phyloP scores from a whole-genome alignment of 139 green algal genomes.

The Micractinium conductrix region DNA sequence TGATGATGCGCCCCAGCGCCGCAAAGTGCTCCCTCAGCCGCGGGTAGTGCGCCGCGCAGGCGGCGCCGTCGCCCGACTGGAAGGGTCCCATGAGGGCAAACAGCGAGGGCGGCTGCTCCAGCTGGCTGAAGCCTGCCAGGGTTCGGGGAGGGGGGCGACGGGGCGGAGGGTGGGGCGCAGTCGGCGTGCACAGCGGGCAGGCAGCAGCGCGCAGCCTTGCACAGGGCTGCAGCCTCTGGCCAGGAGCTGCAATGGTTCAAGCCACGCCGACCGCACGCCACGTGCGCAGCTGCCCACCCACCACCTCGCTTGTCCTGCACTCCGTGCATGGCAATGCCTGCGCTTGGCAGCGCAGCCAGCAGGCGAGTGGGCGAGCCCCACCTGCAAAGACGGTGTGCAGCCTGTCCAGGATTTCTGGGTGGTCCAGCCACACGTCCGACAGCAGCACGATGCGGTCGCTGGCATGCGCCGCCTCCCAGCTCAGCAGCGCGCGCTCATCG shows the following conservation, averaged over 20 bases:
- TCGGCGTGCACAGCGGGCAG: too few species aligned
- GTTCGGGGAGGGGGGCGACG: not conserved
- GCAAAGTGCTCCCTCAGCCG: conserved; percentile 71
- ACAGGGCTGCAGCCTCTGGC: too few species aligned
- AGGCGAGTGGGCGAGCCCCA: too few species aligned
- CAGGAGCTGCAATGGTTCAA: too few species aligned
- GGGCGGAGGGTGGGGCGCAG: not conserved
- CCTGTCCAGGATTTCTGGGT: conserved; percentile 58
- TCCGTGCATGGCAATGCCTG: too few species aligned
- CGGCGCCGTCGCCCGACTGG: conserved; percentile 56
- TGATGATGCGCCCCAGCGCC: conserved; percentile 72
- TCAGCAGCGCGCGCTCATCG: conserved; percentile 44
- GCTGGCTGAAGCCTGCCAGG: conserved; percentile 67
- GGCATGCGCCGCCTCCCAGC: conserved; percentile 39
- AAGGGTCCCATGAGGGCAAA: conserved; percentile 94
- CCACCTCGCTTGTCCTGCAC: too few species aligned
- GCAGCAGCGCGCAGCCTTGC: too few species aligned
- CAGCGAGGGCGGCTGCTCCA: conserved; percentile 66
- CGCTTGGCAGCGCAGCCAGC: too few species aligned
- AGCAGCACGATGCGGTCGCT: conserved; percentile 79
- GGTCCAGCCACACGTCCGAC: conserved; percentile 88
- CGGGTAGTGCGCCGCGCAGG: conserved; percentile 44
- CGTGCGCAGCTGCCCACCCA: too few species aligned
- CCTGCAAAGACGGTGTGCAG: conserved; percentile 70
- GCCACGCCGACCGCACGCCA: too few species aligned